Evolutionary conservation across 2,329 filamentous ascomycete species (phyloP).

Genomic region (Nothophoma quercina): DNA sequence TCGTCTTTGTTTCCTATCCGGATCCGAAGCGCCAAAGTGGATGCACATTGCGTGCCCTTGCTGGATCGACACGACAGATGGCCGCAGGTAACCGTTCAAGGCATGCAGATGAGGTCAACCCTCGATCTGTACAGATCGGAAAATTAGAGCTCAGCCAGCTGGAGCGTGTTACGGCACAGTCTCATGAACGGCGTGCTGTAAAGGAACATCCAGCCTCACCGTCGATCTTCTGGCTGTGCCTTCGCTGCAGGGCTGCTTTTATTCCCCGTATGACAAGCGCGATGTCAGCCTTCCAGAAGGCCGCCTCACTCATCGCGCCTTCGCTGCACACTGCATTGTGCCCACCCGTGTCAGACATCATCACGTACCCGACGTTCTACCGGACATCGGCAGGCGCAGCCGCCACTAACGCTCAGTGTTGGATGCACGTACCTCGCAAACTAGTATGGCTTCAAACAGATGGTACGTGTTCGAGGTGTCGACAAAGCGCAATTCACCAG

Average conservation of each 20-base stretch:
- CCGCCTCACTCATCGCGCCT: neutral
- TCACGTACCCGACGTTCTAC: neutral
- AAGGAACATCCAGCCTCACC: neutral
- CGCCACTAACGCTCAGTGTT: neutral
- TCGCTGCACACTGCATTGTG: neutral
- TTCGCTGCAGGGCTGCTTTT: conserved; percentile 2
- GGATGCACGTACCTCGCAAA: neutral
- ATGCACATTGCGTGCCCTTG: neutral
- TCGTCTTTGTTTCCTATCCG: neutral
- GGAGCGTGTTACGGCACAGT: neutral
- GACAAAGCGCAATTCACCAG: neutral
- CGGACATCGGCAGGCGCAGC: neutral
- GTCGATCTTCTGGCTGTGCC: conserved; percentile 11
- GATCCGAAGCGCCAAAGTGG: neutral
- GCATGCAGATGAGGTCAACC: neutral
- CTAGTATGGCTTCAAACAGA: neutral
- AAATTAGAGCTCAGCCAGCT: too few relatives aligned
- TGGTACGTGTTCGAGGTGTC: neutral
- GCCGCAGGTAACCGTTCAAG: neutral
- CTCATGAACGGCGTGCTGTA: neutral
- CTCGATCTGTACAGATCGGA: neutral
- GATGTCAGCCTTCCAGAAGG: neutral
- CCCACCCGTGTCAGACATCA: neutral
- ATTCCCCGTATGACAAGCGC: neutral
- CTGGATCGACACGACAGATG: neutral